These are phyloP conservation scores for Trichoderma koningii DNA, from an alignment of 2,329 filamentous ascomycete species.

Conservation along the genomic window DNA sequence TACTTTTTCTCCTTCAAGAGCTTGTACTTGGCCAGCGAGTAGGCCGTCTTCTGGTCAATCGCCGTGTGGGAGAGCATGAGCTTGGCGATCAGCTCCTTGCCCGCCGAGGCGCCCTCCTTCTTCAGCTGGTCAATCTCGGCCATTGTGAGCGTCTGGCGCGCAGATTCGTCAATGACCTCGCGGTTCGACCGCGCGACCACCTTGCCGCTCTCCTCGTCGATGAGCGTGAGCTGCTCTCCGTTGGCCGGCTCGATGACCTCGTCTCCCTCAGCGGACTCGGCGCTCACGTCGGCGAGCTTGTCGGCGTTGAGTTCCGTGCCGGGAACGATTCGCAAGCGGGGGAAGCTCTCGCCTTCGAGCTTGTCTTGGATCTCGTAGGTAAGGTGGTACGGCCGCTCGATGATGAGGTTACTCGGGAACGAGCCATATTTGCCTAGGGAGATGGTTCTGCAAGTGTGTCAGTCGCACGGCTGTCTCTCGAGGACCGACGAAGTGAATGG, in stretches of 20 bases:
- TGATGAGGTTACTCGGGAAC: constrained; percentile 84
- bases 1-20: constrained; percentile 93
- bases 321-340: constrained; percentile 74
- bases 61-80: constrained; percentile 86
- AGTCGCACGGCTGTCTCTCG: constrained; percentile 27
- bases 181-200: constrained; percentile 58
- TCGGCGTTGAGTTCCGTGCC: constrained; percentile 83
- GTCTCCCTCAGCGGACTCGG: constrained; percentile 46
- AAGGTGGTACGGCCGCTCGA: constrained; percentile 87
- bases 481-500: neutral
- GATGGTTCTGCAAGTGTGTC: constrained; percentile 64
- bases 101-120: constrained; percentile 73
- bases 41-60: constrained; percentile 90
- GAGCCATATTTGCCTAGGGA: constrained; percentile 90
- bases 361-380: constrained; percentile 87
- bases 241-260: constrained; percentile 43
- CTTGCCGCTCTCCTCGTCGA: constrained; percentile 45
- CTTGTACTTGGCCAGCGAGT: constrained; percentile 94
- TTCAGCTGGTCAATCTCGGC: constrained; percentile 75
- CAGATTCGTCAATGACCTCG: constrained; percentile 61
- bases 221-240: constrained; percentile 47
- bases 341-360: constrained; percentile 63
- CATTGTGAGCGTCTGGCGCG: constrained; percentile 74
- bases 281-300: constrained; percentile 55
- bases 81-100: constrained; percentile 89